phyloP scores from a whole-genome alignment of 352 stramenopile genomes.

The Saprolegnia parasitica region DNA sequence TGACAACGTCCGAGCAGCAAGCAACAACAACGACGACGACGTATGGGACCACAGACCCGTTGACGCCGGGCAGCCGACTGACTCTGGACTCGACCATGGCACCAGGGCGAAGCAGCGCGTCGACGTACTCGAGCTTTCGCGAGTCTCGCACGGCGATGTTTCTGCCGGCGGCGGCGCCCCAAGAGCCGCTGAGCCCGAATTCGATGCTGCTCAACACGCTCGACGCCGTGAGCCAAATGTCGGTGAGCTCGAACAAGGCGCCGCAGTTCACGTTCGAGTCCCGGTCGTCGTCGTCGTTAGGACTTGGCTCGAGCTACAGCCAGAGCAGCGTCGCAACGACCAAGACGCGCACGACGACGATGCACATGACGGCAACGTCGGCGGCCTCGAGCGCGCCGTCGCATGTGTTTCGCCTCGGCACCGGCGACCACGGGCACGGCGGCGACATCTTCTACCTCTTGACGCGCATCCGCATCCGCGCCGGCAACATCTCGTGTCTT shows the following conservation, averaged over 20 bases:
- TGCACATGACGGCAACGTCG: constrained; percentile 20
- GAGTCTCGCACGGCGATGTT: constrained; percentile 1
- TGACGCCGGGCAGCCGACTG: constrained; percentile 26
- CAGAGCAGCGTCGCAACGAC: constrained; percentile 11
- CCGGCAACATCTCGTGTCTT: constrained; percentile 25
- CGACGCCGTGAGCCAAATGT: constrained; percentile 28
- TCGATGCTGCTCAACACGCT: constrained; percentile 22
- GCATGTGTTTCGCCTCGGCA: constrained; percentile 18
- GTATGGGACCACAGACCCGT: constrained; percentile 19
- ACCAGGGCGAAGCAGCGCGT: constrained; percentile 2
- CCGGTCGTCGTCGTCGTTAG: background rate
- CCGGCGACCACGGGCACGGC: constrained; percentile 21
- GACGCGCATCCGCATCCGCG: constrained; percentile 27
- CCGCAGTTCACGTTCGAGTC: constrained; percentile 20
- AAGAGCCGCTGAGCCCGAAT: constrained; percentile 28
- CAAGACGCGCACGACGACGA: constrained; percentile 23
- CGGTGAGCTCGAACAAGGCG: constrained; percentile 14
- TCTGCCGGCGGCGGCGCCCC: background rate
- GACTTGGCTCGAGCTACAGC: background rate
- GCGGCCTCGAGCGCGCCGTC: constrained; percentile 4
- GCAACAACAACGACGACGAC: background rate
- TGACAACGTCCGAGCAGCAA: too few relatives aligned
- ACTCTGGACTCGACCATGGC: constrained; percentile 12
- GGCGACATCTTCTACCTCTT: constrained; percentile 25
- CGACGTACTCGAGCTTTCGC: constrained; percentile 1